These are phyloP conservation scores for Ophiostoma montium DNA, from an alignment of 2,329 filamentous ascomycete species.

Conservation along the genomic window DNA sequence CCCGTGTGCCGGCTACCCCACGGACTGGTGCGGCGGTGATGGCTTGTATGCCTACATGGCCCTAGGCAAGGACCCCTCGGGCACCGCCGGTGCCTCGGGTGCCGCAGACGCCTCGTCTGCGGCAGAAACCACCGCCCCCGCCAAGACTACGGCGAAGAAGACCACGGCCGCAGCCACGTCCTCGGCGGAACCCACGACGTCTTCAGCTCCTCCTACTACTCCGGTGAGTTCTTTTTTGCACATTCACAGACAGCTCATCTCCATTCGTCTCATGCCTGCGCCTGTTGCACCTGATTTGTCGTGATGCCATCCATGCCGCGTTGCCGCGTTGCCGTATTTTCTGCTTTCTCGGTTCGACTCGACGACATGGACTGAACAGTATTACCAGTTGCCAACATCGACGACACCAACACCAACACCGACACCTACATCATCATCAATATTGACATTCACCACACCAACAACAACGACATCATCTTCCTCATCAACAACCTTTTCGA, in stretches of 20 bases:
- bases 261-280: background rate
- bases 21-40: constrained; percentile 50
- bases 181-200: background rate
- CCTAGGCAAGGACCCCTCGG: constrained; percentile 37
- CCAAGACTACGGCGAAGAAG: too few relatives aligned
- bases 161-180: background rate
- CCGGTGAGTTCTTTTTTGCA: constrained; percentile 6
- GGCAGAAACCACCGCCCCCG: too few relatives aligned
- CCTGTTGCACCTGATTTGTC: too few relatives aligned
- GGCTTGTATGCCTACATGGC: constrained; percentile 52
- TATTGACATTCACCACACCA: background rate
- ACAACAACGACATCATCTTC: background rate
- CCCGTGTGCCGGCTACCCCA: constrained; percentile 53
- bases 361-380: constrained; percentile 7
- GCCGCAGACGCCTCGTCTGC: background rate
- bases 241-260: background rate
- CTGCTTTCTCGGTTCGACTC: background rate
- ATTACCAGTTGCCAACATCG: constrained; percentile 5
- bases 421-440: background rate
- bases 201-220: constrained; percentile 1
- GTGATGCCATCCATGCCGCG: background rate
- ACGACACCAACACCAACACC: constrained; percentile 1
- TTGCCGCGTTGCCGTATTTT: background rate
- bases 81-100: constrained; percentile 30
- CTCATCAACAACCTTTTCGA: background rate